These are phyloP conservation scores for Carex sylvatica DNA, from an alignment of 202 grass and related monocot species.

Conservation along the genomic window DNA sequence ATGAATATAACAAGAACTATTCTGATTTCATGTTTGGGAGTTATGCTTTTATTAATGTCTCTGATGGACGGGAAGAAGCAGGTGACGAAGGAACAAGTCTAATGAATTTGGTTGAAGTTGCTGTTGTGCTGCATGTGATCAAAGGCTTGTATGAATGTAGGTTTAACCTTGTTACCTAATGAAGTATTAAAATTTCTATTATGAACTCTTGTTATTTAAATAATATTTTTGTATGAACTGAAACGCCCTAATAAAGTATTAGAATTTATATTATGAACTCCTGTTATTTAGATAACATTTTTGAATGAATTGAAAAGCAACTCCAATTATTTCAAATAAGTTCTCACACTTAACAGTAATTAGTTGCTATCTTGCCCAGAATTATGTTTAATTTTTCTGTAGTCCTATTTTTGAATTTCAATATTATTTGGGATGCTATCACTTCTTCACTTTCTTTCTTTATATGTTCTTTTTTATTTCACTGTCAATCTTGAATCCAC, in stretches of 20 bases:
- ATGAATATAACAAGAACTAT: constrained; percentile 34
- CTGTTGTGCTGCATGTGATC: constrained; percentile 46
- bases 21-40: constrained; percentile 46
- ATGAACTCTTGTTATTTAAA: neutral
- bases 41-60: constrained; percentile 73
- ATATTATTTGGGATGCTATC: neutral
- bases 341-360: neutral
- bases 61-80: constrained; percentile 39
- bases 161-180: neutral
- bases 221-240: neutral
- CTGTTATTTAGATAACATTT: neutral
- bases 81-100: constrained; percentile 43
- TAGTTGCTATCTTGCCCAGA: neutral
- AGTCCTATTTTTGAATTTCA: neutral
- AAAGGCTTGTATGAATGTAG: constrained; percentile 35
- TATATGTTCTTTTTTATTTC: neutral
- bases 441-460: neutral
- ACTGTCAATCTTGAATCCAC: neutral
- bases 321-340: neutral
- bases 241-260: neutral
- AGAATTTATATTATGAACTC: neutral
- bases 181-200: neutral
- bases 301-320: neutral
- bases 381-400: neutral
- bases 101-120: constrained; percentile 55